Percentiles rank a stretch among this genome's conserved stretches.
Evolutionary conservation across 306 rosid species (phyloP).

Genomic region (Echinosophora koreensis): DNA sequence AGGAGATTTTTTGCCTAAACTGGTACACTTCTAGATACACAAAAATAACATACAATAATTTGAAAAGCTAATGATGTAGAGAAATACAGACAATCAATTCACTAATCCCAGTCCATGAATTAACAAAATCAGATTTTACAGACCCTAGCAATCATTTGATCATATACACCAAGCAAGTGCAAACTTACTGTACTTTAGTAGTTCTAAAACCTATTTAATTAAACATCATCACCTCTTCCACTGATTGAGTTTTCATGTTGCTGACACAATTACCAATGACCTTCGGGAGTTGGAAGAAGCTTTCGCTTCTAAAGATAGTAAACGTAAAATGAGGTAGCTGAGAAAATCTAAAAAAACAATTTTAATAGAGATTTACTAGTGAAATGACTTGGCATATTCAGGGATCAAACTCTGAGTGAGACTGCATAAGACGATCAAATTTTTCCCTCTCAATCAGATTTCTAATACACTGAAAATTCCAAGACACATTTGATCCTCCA

Average conservation of each 20-base stretch:
- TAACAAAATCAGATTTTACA: conserved; percentile 9
- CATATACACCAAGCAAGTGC: conserved; percentile 7
- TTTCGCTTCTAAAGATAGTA: not conserved
- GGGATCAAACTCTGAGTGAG: not conserved
- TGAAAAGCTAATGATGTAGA: conserved; percentile 20
- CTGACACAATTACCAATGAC: not conserved
- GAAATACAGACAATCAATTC: conserved; percentile 22
- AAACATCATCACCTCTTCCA: conserved; percentile 13
- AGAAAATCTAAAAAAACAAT: not conserved
- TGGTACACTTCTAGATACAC: not conserved
- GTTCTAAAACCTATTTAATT: not conserved
- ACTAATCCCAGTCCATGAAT: not conserved
- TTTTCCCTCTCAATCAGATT: conserved; percentile 7
- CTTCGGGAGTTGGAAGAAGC: not conserved
- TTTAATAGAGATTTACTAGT: not conserved
- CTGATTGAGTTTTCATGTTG: conserved; percentile 15
- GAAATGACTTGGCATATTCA: conserved; percentile 14
- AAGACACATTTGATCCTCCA: not conserved
- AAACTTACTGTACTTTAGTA: conserved; percentile 5
- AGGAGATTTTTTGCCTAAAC: conserved; percentile 9
- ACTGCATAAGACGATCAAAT: not conserved
- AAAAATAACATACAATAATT: conserved; percentile 9
- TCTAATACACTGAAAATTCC: not conserved
- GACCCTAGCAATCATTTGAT: conserved; percentile 18
- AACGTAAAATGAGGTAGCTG: not conserved